Evolutionary conservation across 2,329 filamentous ascomycete genomes (phyloP).

Genomic region (Aspergillus felis): DNA sequence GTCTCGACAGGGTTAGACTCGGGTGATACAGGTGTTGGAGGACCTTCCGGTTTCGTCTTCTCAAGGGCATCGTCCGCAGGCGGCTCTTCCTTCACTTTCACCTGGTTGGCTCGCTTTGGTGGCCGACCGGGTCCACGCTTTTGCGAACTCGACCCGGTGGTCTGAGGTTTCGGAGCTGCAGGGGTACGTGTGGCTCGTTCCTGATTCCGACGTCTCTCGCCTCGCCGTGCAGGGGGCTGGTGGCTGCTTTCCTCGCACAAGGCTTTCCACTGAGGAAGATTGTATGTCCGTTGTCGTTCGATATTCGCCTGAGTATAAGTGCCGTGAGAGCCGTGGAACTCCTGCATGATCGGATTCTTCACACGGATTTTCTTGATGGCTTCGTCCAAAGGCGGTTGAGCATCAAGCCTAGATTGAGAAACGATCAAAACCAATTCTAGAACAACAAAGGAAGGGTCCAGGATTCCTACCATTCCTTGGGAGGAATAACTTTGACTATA

Average conservation of each 20-base stretch:
- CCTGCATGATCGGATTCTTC: slow-evolving; percentile 95
- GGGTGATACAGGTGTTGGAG: slow-evolving; percentile 54
- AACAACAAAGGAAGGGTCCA: neutral
- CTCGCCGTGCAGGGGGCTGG: slow-evolving; percentile 86
- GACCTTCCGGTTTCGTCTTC: slow-evolving; percentile 42
- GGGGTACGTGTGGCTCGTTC: slow-evolving; percentile 43
- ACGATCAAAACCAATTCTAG: neutral
- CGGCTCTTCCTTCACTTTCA: slow-evolving; percentile 38
- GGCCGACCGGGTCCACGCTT: slow-evolving; percentile 46
- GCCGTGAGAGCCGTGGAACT: slow-evolving; percentile 93
- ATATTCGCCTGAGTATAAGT: slow-evolving; percentile 97
- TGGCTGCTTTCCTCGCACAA: slow-evolving; percentile 93
- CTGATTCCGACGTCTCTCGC: slow-evolving; percentile 52
- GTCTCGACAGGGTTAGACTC: slow-evolving; percentile 49
- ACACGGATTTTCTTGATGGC: slow-evolving; percentile 87
- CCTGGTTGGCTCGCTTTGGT: slow-evolving; percentile 35
- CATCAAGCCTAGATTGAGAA: slow-evolving; percentile 52
- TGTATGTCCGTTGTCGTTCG: slow-evolving; percentile 92
- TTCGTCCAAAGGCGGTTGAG: slow-evolving; percentile 74
- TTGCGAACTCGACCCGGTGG: slow-evolving; percentile 36
- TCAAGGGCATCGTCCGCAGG: slow-evolving; percentile 32
- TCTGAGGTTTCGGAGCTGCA: slow-evolving; percentile 29
- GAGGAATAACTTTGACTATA: slow-evolving; percentile 93
- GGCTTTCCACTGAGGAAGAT: slow-evolving; percentile 90
- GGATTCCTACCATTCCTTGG: slow-evolving; percentile 76